Evolutionary conservation across 306 rosid genomes (phyloP).

Genomic region (Casuarina equisetifolia): DNA sequence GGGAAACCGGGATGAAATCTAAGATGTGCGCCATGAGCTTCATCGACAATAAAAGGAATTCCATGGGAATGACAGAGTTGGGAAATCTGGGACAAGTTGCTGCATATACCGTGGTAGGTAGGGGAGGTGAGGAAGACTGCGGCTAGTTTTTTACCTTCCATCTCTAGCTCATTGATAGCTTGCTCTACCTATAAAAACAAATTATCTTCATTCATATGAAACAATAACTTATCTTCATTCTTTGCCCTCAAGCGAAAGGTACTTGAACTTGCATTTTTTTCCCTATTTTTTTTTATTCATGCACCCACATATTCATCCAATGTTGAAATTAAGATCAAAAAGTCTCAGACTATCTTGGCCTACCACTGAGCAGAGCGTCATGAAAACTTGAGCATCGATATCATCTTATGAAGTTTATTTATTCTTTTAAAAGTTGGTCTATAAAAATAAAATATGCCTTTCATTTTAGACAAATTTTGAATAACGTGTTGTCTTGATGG

Average conservation of each 20-base stretch:
- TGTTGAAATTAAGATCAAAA: not conserved
- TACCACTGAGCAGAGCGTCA: not conserved
- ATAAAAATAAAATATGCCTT: no score
- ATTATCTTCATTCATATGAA: not conserved
- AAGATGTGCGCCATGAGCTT: conserved; percentile 92
- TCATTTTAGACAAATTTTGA: not conserved
- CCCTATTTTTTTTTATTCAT: not conserved
- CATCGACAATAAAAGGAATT: conserved; percentile 85
- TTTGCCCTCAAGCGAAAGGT: no score
- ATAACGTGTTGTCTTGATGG: not conserved
- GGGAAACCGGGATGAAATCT: conserved; percentile 79
- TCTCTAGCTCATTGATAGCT: conserved; percentile 57
- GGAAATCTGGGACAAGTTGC: conserved; percentile 59
- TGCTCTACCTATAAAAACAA: conserved; percentile 55
- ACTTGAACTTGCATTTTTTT: no score
- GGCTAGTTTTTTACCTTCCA: conserved; percentile 60
- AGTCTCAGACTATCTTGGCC: not conserved
- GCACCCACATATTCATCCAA: not conserved
- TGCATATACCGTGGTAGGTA: conserved; percentile 84
- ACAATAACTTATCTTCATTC: not conserved
- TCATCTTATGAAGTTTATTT: no score
- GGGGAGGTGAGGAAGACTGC: conserved; percentile 88
- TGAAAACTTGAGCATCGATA: no score
- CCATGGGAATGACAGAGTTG: conserved; percentile 64
- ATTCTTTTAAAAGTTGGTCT: no score